Evolutionary conservation across 2,329 filamentous ascomycete species (phyloP).

Genomic region (Myriosclerotinia scirpicola): DNA sequence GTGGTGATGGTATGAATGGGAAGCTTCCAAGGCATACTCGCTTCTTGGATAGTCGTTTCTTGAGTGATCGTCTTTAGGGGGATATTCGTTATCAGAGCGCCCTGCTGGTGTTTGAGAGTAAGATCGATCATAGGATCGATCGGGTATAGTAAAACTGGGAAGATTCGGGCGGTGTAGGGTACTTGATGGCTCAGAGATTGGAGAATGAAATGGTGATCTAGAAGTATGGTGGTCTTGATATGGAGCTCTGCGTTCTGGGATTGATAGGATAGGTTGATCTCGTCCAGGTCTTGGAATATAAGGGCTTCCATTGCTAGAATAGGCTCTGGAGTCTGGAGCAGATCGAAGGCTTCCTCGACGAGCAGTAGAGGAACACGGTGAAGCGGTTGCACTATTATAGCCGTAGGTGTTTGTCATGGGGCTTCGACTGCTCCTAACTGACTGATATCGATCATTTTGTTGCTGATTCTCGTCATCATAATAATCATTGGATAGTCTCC

Average conservation of each 20-base stretch:
- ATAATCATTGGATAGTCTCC: not conserved
- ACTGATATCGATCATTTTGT: not conserved
- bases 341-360: conserved; percentile 12
- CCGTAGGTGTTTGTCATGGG: not conserved
- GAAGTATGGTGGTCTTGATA: conserved; percentile 1
- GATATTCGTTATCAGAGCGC: not conserved
- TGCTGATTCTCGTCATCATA: conserved; percentile 1
- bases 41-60: conserved; percentile 9
- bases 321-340: not conserved
- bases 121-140: conserved; percentile 6
- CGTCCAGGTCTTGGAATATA: not conserved
- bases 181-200: conserved; percentile 17
- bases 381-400: not conserved
- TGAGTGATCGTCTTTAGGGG: not conserved
- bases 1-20: conserved; percentile 1
- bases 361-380: not conserved
- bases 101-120: not conserved
- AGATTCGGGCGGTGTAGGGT: not conserved
- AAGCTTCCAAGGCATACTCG: conserved; percentile 20
- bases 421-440: conserved; percentile 4
- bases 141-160: not conserved
- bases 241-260: conserved; percentile 6
- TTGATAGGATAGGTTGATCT: not conserved
- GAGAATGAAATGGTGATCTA: conserved; percentile 11
- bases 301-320: conserved; percentile 4